phyloP scores from a whole-genome alignment of 2,329 filamentous ascomycete species.

The Phyllosticta paracitricarpa region DNA sequence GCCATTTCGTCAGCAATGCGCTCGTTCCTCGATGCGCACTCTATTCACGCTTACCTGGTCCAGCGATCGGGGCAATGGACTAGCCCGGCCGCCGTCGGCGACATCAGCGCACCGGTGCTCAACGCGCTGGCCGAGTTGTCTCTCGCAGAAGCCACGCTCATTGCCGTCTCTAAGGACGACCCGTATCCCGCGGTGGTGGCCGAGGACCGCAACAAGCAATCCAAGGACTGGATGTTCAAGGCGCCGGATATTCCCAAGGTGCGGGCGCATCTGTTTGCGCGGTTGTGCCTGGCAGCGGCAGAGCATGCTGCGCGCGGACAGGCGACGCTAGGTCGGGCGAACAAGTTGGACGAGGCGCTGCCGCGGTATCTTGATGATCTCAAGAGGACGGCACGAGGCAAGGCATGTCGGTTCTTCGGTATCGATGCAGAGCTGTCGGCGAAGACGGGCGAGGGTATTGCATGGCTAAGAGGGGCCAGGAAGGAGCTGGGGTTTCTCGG shows the following conservation, averaged over 20 bases:
- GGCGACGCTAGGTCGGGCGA: constrained; percentile 35
- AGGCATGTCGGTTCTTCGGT: constrained; percentile 81
- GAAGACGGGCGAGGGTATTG: constrained; percentile 74
- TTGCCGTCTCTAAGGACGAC: constrained; percentile 89
- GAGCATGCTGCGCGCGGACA: constrained; percentile 73
- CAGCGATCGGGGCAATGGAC: constrained; percentile 38
- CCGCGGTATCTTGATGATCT: constrained; percentile 68
- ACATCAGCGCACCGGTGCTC: constrained; percentile 35
- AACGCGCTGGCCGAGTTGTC: constrained; percentile 49
- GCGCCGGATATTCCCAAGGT: constrained; percentile 81
- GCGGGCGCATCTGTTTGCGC: constrained; percentile 75
- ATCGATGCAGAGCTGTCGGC: constrained; percentile 79
- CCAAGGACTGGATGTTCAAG: constrained; percentile 95
- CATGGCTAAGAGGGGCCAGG: constrained; percentile 72
- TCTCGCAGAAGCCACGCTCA: constrained; percentile 77
- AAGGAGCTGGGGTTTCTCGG: constrained; percentile 58
- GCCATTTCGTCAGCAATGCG: constrained; percentile 67
- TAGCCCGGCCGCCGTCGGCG: constrained; percentile 19
- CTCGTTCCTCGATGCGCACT: constrained; percentile 65
- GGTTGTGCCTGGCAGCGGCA: constrained; percentile 76
- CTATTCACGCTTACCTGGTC: constrained; percentile 64
- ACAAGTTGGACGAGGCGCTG: constrained; percentile 55
- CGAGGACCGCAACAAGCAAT: constrained; percentile 69
- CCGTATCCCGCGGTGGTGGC: constrained; percentile 77
- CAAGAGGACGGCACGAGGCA: constrained; percentile 63